phyloP scores from a whole-genome alignment of 139 green algal species.

The Gonium pectorale region DNA sequence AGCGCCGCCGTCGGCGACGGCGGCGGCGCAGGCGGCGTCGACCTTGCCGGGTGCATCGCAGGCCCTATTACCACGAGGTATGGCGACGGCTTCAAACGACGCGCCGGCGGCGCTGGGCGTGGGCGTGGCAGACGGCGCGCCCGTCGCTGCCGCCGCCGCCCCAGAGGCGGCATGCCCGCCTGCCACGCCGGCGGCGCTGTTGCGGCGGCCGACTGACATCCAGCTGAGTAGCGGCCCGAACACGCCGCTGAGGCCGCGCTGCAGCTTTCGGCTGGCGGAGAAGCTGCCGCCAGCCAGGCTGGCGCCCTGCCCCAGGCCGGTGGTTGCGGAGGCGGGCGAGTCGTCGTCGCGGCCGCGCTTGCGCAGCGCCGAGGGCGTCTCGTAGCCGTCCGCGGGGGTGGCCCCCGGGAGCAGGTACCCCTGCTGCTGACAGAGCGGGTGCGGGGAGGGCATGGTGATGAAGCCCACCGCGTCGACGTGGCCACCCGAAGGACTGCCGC shows the following conservation, averaged over 20 bases:
- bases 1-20: background rate
- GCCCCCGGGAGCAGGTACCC: too few species aligned
- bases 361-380: background rate
- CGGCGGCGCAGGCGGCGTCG: background rate
- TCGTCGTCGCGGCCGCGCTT: conserved; percentile 2
- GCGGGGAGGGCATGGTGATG: background rate
- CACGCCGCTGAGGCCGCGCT: conserved; percentile 12
- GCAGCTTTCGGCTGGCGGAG: conserved; percentile 32
- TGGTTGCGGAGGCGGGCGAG: background rate
- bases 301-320: too few species aligned
- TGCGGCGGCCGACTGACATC: conserved; percentile 12
- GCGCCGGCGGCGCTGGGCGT: background rate
- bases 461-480: background rate
- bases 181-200: background rate
- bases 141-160: background rate
- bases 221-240: background rate
- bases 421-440: background rate
- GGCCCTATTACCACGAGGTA: background rate
- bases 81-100: too few species aligned
- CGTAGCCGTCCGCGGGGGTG: too few species aligned
- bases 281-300: too few species aligned
- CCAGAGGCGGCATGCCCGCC: background rate
- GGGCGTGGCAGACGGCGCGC: background rate
- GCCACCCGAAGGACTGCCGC: background rate
- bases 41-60: background rate